Evolutionary conservation across 495 filamentous ascomycete species (phyloP), one percentile per base, ranked within the genome.

Genomic region (Penicillium waksmanii): DNA sequence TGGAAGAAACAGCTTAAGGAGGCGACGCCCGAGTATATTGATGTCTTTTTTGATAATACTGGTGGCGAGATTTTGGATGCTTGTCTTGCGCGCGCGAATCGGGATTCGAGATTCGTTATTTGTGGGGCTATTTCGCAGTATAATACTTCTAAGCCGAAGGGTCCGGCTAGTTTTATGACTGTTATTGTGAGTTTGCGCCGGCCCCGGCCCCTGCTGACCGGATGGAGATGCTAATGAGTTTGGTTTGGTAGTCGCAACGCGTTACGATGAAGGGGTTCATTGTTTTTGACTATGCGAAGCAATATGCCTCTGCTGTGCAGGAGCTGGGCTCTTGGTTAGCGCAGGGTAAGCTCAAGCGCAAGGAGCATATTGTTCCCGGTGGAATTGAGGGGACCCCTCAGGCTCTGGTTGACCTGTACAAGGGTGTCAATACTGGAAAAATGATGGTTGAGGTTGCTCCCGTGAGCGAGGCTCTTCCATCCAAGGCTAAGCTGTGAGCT

Each of bases 11-110:
- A 84, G 62, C 63, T 85, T 3, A 76, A 76, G 38, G 68, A 70
- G 23, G 72, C 77, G 13, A 79, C 76, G 2, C 77, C 81, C 8
- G 77, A 77, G 57, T 77, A 80, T 58, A 84, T 84, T 61, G 77
- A 84, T 74, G 81, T 84, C 1, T 85, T 75, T 60, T 85, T 84
- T 66, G 83, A 85, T 63, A 85, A 85, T 67, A 76, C 77, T 17
- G 82, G 82, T 12, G 82, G 81, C 34, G 80, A 84, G 53, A 80
- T 83, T 36, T 73, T 85, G n/a, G 80, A 84, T 72, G 74, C 77
- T 18, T 80, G 77, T 55, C 67, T 85, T 53, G 67, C 74, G 1
- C 62, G 78, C 1, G 79, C 79, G 9, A 79, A 79, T 13, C 61
- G 62, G n/a, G 72, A 80, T 63, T 67, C 79, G 35, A 67, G 81